Evolutionary conservation across 2,329 filamentous ascomycete genomes (phyloP).

Genomic region (Sporothrix schenckii): DNA sequence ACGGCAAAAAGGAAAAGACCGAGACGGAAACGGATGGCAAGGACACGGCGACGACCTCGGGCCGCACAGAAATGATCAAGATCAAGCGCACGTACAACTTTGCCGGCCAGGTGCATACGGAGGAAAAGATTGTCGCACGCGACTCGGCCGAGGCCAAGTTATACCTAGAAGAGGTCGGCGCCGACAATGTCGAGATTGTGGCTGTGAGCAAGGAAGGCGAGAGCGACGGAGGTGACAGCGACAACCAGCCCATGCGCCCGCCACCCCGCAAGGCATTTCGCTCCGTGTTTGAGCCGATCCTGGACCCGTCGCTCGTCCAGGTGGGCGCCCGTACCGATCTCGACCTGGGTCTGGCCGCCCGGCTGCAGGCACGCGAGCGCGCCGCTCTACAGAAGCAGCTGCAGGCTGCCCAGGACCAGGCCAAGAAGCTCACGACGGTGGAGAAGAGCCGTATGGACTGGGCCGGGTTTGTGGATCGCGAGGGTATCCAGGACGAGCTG

Average conservation of each 20-base stretch:
- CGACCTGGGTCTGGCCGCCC: slow-evolving; percentile 57
- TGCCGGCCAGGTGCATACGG: slow-evolving; percentile 70
- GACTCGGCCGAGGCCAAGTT: slow-evolving; percentile 68
- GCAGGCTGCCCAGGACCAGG: slow-evolving; percentile 46
- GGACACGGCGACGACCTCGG: slow-evolving; percentile 35
- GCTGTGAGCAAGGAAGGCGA: slow-evolving; percentile 42
- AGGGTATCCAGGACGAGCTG: slow-evolving; percentile 70
- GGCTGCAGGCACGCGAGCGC: slow-evolving; percentile 52
- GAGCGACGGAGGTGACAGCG: slow-evolving; percentile 38
- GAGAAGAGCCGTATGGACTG: slow-evolving; percentile 75
- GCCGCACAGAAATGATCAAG: slow-evolving; percentile 52
- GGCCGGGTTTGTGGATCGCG: slow-evolving; percentile 71
- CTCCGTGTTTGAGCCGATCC: slow-evolving; percentile 64
- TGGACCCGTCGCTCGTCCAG: slow-evolving; percentile 54
- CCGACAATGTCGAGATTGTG: slow-evolving; percentile 36
- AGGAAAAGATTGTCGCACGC: slow-evolving; percentile 69
- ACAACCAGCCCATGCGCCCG: slow-evolving; percentile 47
- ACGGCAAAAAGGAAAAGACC: not conserved
- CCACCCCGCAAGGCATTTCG: slow-evolving; percentile 61
- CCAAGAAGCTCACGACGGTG: slow-evolving; percentile 69
- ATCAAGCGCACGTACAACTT: slow-evolving; percentile 76
- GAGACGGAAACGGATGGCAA: slow-evolving; percentile 31
- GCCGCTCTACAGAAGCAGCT: slow-evolving; percentile 20
- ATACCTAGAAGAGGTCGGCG: slow-evolving; percentile 58
- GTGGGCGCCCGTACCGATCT: slow-evolving; percentile 59